Evolutionary conservation across 176 grass and related monocot species (phyloP), one percentile per base, ranked within the genome.

Genomic region (Eragrostis curvula): DNA sequence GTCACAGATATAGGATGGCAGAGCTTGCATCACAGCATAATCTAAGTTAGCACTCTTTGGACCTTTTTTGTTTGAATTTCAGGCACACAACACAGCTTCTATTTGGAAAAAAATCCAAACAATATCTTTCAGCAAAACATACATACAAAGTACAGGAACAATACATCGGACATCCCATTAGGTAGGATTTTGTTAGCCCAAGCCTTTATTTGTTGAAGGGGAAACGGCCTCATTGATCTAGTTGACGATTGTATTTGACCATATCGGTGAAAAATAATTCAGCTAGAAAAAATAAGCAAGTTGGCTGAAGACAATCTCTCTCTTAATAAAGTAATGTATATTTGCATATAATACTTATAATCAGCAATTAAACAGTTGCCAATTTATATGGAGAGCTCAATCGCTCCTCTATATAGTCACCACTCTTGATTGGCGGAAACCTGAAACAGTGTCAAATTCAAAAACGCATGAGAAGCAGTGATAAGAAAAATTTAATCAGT

Each of bases 401-500:
- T 55, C 69, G 64, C 48, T 89, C 87, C 30, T 70, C 5, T 42
- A 95, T 28, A 52, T 92, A 85, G 30, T 95, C 82, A 6, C 84
- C 84, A 12, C 84, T 85, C 40, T 51, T 87, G 8, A 95, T 86
- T 12, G 93, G 87, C 48, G 89, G 77, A 78, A 90, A 95, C 78
- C 89, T 95, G 85, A 70, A 66, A 73, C 12, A 0, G 3, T 52
- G 23, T 75, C 17, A 6, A 64, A 20, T 21, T 66, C 64, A 0
- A 0, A 9, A 79, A 30, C 13, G 16, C 20, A 36, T 30, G 25
- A 66, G 39, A 40, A 44, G 13, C 40, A 66, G 10, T 36, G 40
- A 43, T 17, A 32, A 50, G 1, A 0, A 43, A 78, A 61, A 21
- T n/a, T n/a, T 24, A 21, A 18, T 0, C 25, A 18, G 41, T 18